These are phyloP conservation scores for Sordariomycetes sp. DNA, from an alignment of 2,329 filamentous ascomycete species.

Conservation along the genomic window DNA sequence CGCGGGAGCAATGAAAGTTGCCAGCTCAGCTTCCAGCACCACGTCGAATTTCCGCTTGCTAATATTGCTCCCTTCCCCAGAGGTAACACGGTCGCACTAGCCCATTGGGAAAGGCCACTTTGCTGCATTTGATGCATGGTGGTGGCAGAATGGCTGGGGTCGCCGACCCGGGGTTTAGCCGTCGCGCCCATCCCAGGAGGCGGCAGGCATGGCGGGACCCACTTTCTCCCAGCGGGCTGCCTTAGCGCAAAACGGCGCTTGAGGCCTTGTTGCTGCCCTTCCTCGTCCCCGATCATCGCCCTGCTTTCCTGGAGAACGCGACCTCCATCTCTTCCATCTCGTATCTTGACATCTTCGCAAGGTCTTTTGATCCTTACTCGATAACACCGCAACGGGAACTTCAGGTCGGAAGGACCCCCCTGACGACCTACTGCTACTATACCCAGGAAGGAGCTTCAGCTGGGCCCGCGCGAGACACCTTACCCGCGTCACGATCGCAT, in stretches of 20 bases:
- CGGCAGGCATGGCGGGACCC: background rate
- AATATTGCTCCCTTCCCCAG: background rate
- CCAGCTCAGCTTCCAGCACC: background rate
- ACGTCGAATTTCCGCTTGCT: background rate
- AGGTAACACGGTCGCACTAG: background rate
- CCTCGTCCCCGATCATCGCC: background rate
- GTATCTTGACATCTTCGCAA: background rate
- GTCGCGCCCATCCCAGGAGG: background rate
- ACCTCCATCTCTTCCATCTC: background rate
- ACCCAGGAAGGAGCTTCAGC: background rate
- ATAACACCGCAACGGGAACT: background rate
- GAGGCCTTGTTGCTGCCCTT: conserved; percentile 4
- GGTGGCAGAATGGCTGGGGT: background rate
- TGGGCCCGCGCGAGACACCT: background rate
- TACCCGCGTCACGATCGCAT: background rate
- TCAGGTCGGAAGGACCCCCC: background rate
- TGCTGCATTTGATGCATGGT: background rate
- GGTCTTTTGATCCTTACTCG: background rate
- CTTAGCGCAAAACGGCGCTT: conserved; percentile 2
- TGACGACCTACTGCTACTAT: background rate
- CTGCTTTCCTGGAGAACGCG: background rate
- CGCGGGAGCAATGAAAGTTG: background rate
- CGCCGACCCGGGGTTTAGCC: background rate
- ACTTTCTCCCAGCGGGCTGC: background rate
- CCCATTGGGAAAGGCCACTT: background rate